Conservation (phyloP, 1,139 yeast genomes). For the Scheffersomyces quercinus region DNA sequence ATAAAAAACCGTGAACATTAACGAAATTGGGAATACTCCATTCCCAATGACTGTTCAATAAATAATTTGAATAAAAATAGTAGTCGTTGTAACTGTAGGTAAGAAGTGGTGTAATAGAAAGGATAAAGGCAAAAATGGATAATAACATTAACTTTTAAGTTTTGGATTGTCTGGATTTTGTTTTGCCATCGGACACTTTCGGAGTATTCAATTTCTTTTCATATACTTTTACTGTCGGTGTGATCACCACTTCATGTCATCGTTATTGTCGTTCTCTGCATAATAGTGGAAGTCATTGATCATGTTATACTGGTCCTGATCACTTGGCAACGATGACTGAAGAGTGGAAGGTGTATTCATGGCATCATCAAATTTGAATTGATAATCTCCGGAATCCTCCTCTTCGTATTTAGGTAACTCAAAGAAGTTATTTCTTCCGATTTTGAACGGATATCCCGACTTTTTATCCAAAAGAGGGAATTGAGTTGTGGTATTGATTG, state of each 20-base stretch:
- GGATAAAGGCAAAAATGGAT: too few species aligned
- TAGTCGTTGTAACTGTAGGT: too few species aligned
- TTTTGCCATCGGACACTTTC: too few species aligned
- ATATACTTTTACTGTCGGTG: too few species aligned
- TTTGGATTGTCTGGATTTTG: too few species aligned
- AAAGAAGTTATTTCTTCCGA: slow-evolving; percentile 11
- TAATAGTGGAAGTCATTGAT: slow-evolving; percentile 26
- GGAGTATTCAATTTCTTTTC: too few species aligned
- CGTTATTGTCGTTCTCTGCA: slow-evolving; percentile 7
- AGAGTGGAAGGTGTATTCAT: slow-evolving; percentile 8
- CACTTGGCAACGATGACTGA: slow-evolving; percentile 1
- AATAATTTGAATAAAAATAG: too few species aligned
- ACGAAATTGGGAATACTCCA: too few species aligned
- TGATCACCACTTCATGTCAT: slow-evolving; percentile 1
- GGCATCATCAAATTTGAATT: slow-evolving; percentile 16
- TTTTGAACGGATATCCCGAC: slow-evolving; percentile 14
- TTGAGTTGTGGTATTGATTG: slow-evolving; percentile 14
- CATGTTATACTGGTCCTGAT: slow-evolving; percentile 41
- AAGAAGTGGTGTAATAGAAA: too few species aligned
- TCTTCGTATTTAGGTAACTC: slow-evolving; percentile 18
- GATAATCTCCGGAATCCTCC: slow-evolving; percentile 6
- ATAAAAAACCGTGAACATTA: too few species aligned
- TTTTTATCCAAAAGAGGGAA: slow-evolving; percentile 7
- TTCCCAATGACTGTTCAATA: too few species aligned
- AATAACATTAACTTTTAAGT: too few species aligned